Evolutionary conservation across 306 rosid genomes (phyloP).

Genomic region (Malus sylvestris): DNA sequence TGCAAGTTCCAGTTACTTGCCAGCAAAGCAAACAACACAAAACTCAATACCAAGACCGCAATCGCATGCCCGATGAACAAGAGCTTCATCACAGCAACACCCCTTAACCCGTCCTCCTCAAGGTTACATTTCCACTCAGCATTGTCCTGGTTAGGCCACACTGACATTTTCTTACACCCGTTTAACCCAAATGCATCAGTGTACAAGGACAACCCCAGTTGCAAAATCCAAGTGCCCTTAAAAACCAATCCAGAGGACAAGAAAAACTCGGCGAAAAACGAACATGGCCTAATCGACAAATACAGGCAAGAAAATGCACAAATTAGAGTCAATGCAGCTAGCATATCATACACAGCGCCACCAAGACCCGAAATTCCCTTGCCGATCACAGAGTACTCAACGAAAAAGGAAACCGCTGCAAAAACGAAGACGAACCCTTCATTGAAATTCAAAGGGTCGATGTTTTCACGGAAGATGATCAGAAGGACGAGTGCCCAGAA

Average conservation of each 20-base stretch:
- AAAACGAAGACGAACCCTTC: constrained; percentile 30
- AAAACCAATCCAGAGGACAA: constrained; percentile 61
- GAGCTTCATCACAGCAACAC: constrained; percentile 58
- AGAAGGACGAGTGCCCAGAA: constrained; percentile 59
- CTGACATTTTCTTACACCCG: constrained; percentile 56
- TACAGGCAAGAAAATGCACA: constrained; percentile 56
- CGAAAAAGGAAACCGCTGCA: constrained; percentile 30
- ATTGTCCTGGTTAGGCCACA: constrained; percentile 17
- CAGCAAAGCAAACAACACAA: constrained; percentile 47
- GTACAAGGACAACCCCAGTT: constrained; percentile 59
- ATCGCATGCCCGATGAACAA: constrained; percentile 60
- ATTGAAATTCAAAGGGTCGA: constrained; percentile 24
- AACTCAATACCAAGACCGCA: constrained; percentile 39
- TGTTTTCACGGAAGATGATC: constrained; percentile 35
- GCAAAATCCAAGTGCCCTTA: constrained; percentile 83
- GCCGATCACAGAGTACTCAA: constrained; percentile 39
- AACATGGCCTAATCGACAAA: constrained; percentile 49
- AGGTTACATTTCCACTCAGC: constrained; percentile 65
- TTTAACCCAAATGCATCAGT: constrained; percentile 59
- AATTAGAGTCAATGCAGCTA: constrained; percentile 46
- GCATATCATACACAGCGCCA: constrained; percentile 45
- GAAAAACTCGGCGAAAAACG: constrained; percentile 71
- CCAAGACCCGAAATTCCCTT: constrained; percentile 54
- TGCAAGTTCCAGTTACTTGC: constrained; percentile 35
- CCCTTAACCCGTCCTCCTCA: constrained; percentile 65